A percentile compares a stretch with the other conserved stretches of the same genome.
Conservation (phyloP, 2,329 filamentous ascomycete genomes). For the Didymella glomerata region DNA sequence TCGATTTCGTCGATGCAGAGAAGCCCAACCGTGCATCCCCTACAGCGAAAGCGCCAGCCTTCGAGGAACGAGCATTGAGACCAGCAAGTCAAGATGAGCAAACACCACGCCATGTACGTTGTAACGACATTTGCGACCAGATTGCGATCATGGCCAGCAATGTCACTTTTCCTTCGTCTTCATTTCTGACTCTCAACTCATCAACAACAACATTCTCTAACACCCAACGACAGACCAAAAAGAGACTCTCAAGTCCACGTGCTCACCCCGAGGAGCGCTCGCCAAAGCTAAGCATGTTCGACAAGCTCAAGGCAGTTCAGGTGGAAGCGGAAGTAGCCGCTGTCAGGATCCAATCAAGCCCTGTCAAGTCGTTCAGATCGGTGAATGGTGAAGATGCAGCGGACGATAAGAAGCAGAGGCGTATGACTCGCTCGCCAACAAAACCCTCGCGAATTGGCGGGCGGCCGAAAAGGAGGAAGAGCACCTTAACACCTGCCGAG, state of each 20-base stretch:
- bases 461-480: conserved; percentile 71
- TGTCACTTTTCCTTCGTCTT: conserved; percentile 39
- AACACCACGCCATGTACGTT: conserved; percentile 51
- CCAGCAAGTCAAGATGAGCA: conserved; percentile 37
- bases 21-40: conserved; percentile 31
- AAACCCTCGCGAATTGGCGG: conserved; percentile 60
- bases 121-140: conserved; percentile 36
- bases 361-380: conserved; percentile 20
- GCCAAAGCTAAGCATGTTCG: conserved; percentile 55
- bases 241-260: conserved; percentile 50
- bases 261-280: conserved; percentile 50
- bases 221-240: conserved; percentile 46
- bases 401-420: conserved; percentile 34
- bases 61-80: conserved; percentile 34
- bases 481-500: conserved; percentile 79
- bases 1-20: conserved; percentile 36
- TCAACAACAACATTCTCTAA: conserved; percentile 34
- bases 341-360: conserved; percentile 27
- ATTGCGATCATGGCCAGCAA: conserved; percentile 38
- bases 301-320: conserved; percentile 57
- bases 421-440: conserved; percentile 41
- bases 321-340: conserved; percentile 56
- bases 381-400: conserved; percentile 32
- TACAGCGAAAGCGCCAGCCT: conserved; percentile 25
- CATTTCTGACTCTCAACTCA: conserved; percentile 17